phyloP scores from a whole-genome alignment of 140 eudicot genomes.

The Stevia rebaudiana region DNA sequence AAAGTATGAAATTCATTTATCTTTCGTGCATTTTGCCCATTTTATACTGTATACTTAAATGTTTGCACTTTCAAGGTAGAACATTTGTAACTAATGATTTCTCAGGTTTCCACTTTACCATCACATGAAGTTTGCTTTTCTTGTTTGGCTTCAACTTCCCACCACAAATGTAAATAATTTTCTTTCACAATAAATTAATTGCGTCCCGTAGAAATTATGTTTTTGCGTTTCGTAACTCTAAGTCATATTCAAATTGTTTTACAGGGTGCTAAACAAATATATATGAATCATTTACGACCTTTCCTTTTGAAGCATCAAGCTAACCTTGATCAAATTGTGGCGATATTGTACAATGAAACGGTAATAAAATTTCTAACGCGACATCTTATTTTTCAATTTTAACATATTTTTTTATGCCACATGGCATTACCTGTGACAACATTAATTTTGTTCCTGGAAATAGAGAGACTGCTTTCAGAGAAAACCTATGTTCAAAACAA shows the following conservation, averaged over 20 bases:
- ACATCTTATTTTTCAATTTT: neutral
- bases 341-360: slow-evolving; percentile 47
- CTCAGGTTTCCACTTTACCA: slow-evolving; percentile 86
- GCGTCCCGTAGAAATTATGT: neutral
- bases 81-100: neutral
- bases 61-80: neutral
- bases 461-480: no score
- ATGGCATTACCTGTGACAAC: neutral
- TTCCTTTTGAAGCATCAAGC: slow-evolving; percentile 76
- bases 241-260: slow-evolving; percentile 17
- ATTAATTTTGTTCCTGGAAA: no score
- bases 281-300: slow-evolving; percentile 69
- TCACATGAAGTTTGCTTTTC: slow-evolving; percentile 95
- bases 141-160: slow-evolving; percentile 99
- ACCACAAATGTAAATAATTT: slow-evolving; percentile 52
- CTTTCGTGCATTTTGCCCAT: neutral
- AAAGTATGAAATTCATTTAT: neutral
- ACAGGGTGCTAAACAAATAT: slow-evolving; percentile 83
- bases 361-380: slow-evolving; percentile 34
- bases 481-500: no score
- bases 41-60: neutral
- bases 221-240: neutral
- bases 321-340: slow-evolving; percentile 65
- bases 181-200: neutral
- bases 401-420: neutral